phyloP scores from a whole-genome alignment of 2,329 filamentous ascomycete species.

The Fusarium verrucosum region DNA sequence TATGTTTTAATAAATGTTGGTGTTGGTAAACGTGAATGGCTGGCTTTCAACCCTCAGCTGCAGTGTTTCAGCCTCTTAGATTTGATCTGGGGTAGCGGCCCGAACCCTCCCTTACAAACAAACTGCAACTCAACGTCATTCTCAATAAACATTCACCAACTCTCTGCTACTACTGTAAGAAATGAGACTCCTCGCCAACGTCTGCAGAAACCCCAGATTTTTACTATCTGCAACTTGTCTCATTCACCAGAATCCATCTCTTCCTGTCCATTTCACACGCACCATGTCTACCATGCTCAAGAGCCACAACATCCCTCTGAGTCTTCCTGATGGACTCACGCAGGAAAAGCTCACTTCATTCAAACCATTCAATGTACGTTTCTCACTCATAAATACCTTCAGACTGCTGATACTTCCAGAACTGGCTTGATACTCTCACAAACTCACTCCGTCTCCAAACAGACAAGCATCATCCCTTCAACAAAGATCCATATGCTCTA shows the following conservation, averaged over 20 bases:
- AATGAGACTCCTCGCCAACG: constrained; percentile 21
- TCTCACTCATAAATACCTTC: fast-evolving
- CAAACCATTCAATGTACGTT: constrained; percentile 59
- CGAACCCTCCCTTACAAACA: not conserved
- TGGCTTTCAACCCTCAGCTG: not conserved
- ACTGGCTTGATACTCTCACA: constrained; percentile 60
- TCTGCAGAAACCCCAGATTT: constrained; percentile 6
- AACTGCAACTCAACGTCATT: not conserved
- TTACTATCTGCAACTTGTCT: constrained; percentile 6
- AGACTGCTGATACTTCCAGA: constrained; percentile 45
- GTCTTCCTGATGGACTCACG: constrained; percentile 55
- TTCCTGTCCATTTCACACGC: not conserved
- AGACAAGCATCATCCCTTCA: constrained; percentile 60
- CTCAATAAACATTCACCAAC: not conserved
- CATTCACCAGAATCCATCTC: not conserved
- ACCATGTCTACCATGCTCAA: constrained; percentile 39
- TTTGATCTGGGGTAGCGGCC: constrained; percentile 6
- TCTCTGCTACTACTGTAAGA: not conserved
- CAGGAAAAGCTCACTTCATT: constrained; percentile 58
- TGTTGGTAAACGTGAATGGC: not conserved
- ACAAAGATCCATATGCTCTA: constrained; percentile 62
- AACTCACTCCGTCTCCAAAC: constrained; percentile 59
- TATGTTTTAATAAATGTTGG: not conserved
- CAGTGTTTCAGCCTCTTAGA: not conserved
- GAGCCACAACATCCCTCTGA: constrained; percentile 52